Percentiles rank a stretch among this genome's conserved stretches.
These are phyloP conservation scores for Pythium insidiosum DNA, from an alignment of 352 stramenopile genomes.

Conservation along the genomic window DNA sequence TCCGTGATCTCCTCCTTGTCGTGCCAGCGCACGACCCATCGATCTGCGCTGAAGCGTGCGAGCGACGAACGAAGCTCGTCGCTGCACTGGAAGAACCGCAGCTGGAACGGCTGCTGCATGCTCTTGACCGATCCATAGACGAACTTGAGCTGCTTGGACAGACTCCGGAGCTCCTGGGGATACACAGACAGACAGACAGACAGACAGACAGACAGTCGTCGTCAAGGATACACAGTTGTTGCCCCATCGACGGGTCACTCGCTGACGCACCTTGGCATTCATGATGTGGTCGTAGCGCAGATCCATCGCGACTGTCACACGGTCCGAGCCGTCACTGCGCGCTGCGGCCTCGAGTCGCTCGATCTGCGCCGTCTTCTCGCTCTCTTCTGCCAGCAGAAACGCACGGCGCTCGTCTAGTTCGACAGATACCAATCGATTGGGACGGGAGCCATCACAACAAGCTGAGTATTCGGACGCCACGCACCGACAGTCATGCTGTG, in stretches of 20 bases:
- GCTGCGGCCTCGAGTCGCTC: conserved; percentile 23
- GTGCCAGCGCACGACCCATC: conserved; percentile 58
- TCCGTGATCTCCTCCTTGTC: conserved; percentile 22
- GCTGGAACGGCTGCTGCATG: conserved; percentile 58
- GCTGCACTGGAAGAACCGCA: conserved; percentile 54
- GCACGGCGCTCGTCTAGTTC: conserved; percentile 37
- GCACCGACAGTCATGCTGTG: conserved; percentile 63
- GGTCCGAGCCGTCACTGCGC: conserved; percentile 7
- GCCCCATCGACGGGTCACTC: no score
- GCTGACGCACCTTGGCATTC: conserved; percentile 68
- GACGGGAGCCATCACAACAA: no score
- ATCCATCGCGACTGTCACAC: conserved; percentile 52
- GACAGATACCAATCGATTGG: no score
- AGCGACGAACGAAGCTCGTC: conserved; percentile 35
- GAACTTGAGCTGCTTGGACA: conserved; percentile 73
- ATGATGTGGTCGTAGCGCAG: conserved; percentile 74
- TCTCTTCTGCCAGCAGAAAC: conserved; percentile 37
- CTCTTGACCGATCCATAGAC: conserved; percentile 56
- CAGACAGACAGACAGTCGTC: no score
- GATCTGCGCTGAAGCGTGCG: conserved; percentile 45
- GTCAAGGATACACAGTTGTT: no score
- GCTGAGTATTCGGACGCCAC: no score
- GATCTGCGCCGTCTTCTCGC: conserved; percentile 20
- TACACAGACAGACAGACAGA: no score
- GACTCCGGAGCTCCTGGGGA: conserved; percentile 43